phyloP scores from a whole-genome alignment of 345 rosid species.

The Limnanthes douglasii region DNA sequence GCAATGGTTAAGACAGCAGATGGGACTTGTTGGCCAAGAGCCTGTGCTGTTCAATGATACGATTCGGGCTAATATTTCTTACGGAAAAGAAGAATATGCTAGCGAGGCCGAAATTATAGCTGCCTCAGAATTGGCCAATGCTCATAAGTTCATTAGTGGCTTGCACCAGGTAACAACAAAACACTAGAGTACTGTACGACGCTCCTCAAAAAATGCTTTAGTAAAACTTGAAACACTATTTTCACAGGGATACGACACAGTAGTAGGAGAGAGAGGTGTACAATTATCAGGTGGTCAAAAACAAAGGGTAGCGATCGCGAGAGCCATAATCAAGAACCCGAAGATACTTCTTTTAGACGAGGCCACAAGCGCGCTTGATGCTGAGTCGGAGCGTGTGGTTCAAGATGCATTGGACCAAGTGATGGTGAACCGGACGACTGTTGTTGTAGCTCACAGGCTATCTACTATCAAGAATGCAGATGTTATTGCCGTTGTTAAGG shows the following conservation, averaged over 20 bases:
- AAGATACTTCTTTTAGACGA: constrained; percentile 56
- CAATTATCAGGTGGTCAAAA: constrained; percentile 74
- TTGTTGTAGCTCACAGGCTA: constrained; percentile 48
- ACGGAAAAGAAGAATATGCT: constrained; percentile 62
- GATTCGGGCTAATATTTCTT: constrained; percentile 62
- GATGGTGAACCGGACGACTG: constrained; percentile 40
- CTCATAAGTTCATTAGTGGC: constrained; percentile 70
- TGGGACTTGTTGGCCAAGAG: constrained; percentile 76
- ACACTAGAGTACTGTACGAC: background rate
- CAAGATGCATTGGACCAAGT: constrained; percentile 50
- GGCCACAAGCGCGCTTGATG: constrained; percentile 63
- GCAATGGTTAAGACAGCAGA: constrained; percentile 70
- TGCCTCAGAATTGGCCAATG: constrained; percentile 63
- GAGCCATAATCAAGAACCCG: constrained; percentile 54
- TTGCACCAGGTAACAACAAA: constrained; percentile 46
- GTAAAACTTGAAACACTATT: background rate
- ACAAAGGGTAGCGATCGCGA: constrained; percentile 64
- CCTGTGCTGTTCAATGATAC: constrained; percentile 62
- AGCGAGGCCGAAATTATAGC: constrained; percentile 51
- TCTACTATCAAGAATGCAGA: constrained; percentile 47
- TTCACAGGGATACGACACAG: constrained; percentile 49
- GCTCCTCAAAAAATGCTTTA: background rate
- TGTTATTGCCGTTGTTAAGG: constrained; percentile 39
- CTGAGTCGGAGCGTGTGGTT: constrained; percentile 56
- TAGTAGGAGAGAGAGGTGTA: constrained; percentile 64